phyloP scores from a whole-genome alignment of 257 asterid genomes.

The Verbascum thapsus region DNA sequence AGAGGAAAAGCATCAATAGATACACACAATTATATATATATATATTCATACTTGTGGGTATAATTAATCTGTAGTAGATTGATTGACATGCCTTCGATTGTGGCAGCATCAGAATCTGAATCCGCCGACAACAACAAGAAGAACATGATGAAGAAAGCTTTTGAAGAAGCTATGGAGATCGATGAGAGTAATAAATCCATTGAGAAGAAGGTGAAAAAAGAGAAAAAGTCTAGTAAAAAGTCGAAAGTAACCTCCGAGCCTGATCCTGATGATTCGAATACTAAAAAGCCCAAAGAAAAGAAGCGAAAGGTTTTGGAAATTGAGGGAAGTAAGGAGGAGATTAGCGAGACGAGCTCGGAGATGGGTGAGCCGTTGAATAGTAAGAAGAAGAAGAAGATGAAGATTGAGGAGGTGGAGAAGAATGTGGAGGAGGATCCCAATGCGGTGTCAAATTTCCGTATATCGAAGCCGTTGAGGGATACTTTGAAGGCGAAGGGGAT shows the following conservation, averaged over 20 bases:
- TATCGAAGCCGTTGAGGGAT: slow-evolving; percentile 64
- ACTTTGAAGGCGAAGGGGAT: slow-evolving; percentile 65
- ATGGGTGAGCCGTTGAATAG: slow-evolving; percentile 71
- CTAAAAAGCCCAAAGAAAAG: slow-evolving; percentile 55
- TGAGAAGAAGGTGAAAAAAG: slow-evolving; percentile 53
- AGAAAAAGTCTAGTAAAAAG: slow-evolving; percentile 66
- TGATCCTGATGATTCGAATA: slow-evolving; percentile 46
- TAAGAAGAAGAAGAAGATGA: slow-evolving; percentile 56
- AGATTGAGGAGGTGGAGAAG: slow-evolving; percentile 33
- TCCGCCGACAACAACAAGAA: slow-evolving; percentile 43
- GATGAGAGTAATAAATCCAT: slow-evolving; percentile 33
- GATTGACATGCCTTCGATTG: slow-evolving; percentile 59
- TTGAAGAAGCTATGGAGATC: slow-evolving; percentile 36
- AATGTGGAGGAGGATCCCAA: slow-evolving; percentile 53
- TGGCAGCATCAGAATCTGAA: slow-evolving; percentile 33
- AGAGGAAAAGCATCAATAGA: slow-evolving; percentile 32
- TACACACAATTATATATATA: not conserved
- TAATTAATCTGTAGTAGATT: too few relatives aligned
- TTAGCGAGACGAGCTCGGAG: slow-evolving; percentile 83
- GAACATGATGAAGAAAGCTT: slow-evolving; percentile 51
- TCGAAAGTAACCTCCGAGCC: slow-evolving; percentile 49
- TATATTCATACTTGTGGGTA: too few relatives aligned
- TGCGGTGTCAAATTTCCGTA: slow-evolving; percentile 65
- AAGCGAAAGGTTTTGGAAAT: slow-evolving; percentile 64
- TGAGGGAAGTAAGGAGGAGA: slow-evolving; percentile 49